phyloP scores from a whole-genome alignment of 2,329 filamentous ascomycete genomes.

The Arthrobotrys iridis region DNA sequence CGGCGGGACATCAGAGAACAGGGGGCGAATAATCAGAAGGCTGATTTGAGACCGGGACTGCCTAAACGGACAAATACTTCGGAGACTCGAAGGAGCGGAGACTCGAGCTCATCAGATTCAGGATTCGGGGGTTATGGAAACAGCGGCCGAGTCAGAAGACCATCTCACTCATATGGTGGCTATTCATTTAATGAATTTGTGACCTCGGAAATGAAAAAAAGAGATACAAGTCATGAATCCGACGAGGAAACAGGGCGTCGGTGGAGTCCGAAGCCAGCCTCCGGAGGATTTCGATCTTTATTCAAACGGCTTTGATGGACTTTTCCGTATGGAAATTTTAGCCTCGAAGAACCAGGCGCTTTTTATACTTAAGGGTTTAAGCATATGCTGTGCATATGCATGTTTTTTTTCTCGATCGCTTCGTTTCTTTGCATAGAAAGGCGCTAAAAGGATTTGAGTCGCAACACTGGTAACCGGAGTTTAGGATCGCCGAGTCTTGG shows the following conservation, averaged over 20 bases:
- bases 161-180: constrained; percentile 16
- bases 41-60: not conserved
- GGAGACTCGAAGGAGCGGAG: not conserved
- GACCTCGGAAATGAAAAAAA: not conserved
- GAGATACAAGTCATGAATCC: not conserved
- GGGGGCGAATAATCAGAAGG: not conserved
- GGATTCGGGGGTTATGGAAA: constrained; percentile 31
- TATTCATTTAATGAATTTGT: constrained; percentile 21
- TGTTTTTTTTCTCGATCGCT: not conserved
- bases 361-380: not conserved
- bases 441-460: not conserved
- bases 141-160: constrained; percentile 9
- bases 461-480: not conserved
- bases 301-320: constrained; percentile 1
- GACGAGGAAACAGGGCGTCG: not conserved
- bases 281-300: not conserved
- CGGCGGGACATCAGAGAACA: not conserved
- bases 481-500: no score
- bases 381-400: not conserved
- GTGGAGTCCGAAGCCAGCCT: not conserved
- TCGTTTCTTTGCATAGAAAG: not conserved
- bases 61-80: constrained; percentile 3
- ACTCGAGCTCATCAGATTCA: not conserved
- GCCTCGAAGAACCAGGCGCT: no score
- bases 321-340: no score